These are phyloP conservation scores for Yarrowia sp. DNA, from an alignment of 805 yeast species.

Conservation along the genomic window DNA sequence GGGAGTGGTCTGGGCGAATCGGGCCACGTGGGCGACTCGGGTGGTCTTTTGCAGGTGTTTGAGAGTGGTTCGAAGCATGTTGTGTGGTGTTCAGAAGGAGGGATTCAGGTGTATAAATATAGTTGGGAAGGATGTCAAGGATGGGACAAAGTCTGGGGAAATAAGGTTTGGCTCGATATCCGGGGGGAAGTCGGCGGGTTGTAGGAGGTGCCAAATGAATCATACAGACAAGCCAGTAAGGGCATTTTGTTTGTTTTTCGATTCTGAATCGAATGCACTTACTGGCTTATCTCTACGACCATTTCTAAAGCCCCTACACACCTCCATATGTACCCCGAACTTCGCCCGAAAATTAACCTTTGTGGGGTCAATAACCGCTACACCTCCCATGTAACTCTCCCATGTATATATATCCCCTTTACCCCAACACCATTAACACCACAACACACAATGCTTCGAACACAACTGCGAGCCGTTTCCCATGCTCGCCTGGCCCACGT, in stretches of 20 bases:
- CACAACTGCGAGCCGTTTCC: constrained; percentile 10
- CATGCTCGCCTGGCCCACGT: not conserved
- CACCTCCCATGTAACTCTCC: too few relatives aligned
- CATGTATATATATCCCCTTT: too few relatives aligned
- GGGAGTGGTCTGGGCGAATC: not conserved
- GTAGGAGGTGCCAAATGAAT: too few relatives aligned
- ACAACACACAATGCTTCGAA: constrained; percentile 24
- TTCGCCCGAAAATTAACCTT: not conserved
- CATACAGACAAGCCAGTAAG: too few relatives aligned
- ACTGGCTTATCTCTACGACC: too few relatives aligned
- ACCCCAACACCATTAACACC: not conserved
- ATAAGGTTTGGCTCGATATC: constrained; percentile 15
- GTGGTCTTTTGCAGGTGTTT: constrained; percentile 11
- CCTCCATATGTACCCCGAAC: not conserved
- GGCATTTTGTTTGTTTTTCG: too few relatives aligned
- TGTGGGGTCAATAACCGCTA: constrained; percentile 26
- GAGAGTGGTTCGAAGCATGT: constrained; percentile 17
- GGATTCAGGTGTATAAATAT: not conserved
- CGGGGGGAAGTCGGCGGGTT: constrained; percentile 18
- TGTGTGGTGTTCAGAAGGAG: not conserved
- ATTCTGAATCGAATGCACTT: too few relatives aligned
- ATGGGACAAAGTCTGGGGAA: constrained; percentile 15
- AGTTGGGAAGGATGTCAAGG: not conserved
- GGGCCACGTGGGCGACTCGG: constrained; percentile 13
- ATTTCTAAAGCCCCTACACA: not conserved